These are phyloP conservation scores for Alternaria sp. DNA, from an alignment of 2,329 filamentous ascomycete genomes.

Conservation along the genomic window DNA sequence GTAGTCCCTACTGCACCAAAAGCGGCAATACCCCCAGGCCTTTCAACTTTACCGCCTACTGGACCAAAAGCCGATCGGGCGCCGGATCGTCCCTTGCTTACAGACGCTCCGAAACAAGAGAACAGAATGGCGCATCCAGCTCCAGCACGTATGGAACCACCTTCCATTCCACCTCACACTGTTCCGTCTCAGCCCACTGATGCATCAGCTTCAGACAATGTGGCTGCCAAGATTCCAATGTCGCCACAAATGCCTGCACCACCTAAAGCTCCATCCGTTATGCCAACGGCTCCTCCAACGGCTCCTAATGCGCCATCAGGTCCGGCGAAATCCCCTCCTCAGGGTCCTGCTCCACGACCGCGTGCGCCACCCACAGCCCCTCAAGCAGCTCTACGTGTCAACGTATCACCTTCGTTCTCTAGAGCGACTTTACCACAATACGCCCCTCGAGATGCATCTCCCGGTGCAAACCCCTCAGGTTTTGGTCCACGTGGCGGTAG, in stretches of 20 bases:
- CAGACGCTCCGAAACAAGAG: conserved; percentile 34
- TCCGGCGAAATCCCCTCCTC: conserved; percentile 40
- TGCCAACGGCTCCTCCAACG: conserved; percentile 11
- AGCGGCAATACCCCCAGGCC: conserved; percentile 50
- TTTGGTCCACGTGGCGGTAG: conserved; percentile 36
- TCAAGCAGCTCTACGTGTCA: conserved; percentile 43
- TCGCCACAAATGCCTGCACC: conserved; percentile 19
- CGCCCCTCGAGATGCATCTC: conserved; percentile 39
- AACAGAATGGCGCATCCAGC: conserved; percentile 25
- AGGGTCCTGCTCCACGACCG: conserved; percentile 39
- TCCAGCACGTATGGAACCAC: conserved; percentile 35
- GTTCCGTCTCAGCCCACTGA: conserved; percentile 17
- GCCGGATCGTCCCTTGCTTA: conserved; percentile 35
- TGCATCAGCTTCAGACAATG: conserved; percentile 20
- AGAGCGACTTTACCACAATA: conserved; percentile 39
- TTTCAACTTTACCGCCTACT: conserved; percentile 48
- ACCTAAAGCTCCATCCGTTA: conserved; percentile 11
- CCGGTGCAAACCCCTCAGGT: conserved; percentile 34
- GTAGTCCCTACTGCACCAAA: conserved; percentile 38
- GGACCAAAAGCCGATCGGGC: conserved; percentile 52
- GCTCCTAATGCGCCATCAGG: conserved; percentile 16
- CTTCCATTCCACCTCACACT: conserved; percentile 25
- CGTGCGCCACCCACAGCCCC: conserved; percentile 46
- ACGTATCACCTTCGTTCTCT: conserved; percentile 46
- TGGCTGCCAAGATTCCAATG: conserved; percentile 24